Conservation (phyloP, 441 rosid genomes). For the Pelargonium myrrhifolium region DNA sequence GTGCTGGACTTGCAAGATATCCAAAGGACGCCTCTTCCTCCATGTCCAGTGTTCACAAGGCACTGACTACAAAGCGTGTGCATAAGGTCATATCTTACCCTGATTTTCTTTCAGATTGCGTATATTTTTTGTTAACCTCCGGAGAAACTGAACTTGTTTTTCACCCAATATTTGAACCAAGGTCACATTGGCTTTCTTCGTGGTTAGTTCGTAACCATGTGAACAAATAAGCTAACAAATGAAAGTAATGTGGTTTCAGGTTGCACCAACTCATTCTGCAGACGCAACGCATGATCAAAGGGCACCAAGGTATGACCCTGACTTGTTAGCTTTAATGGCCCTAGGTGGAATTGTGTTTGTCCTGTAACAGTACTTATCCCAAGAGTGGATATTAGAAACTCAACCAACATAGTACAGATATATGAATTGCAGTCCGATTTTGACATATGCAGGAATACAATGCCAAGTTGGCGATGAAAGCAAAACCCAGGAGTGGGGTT, state of each 20-base stretch:
- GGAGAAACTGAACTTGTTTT: background rate
- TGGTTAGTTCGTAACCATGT: too few species aligned
- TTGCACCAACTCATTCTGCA: slow-evolving; percentile 4
- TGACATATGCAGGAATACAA: slow-evolving; percentile 5
- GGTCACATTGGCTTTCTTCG: too few species aligned
- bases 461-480: slow-evolving; percentile 3
- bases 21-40: background rate
- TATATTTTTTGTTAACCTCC: background rate
- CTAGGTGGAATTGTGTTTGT: too few species aligned
- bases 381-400: background rate
- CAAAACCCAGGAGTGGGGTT: background rate
- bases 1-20: background rate
- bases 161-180: background rate
- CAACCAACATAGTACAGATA: background rate
- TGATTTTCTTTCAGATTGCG: background rate
- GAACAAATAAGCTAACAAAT: background rate
- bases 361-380: too few species aligned
- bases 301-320: slow-evolving; percentile 11
- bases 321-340: too few species aligned
- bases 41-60: background rate
- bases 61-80: background rate
- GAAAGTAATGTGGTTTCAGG: slow-evolving; percentile 10
- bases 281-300: background rate
- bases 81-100: slow-evolving; percentile 9
- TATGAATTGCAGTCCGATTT: background rate